These are phyloP conservation scores for Exophiala xenobiotica DNA, from an alignment of 2,329 filamentous ascomycete species.

Conservation along the genomic window DNA sequence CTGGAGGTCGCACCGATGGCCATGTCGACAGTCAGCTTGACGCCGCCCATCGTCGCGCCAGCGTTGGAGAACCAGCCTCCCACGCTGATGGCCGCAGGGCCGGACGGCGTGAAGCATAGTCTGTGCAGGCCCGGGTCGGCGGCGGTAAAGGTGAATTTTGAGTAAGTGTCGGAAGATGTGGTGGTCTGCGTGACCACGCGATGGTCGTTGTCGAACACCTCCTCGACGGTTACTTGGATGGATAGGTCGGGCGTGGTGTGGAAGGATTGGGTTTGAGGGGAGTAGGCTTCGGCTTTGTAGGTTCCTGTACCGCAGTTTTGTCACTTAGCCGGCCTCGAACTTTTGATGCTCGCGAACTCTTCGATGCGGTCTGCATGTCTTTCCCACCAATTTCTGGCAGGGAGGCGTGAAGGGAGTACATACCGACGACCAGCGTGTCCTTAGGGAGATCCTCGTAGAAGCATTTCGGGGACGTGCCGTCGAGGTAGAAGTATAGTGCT, in stretches of 20 bases:
- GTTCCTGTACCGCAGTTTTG: conserved; percentile 66
- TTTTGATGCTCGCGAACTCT: too few relatives aligned
- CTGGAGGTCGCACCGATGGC: conserved; percentile 91
- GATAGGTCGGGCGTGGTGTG: conserved; percentile 70
- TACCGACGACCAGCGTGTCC: conserved; percentile 90
- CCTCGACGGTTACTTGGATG: conserved; percentile 91
- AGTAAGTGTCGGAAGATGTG: conserved; percentile 71
- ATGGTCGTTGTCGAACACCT: conserved; percentile 97
- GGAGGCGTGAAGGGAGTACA: conserved; percentile 32
- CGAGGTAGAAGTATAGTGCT: conserved; percentile 94
- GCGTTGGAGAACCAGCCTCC: conserved; percentile 70
- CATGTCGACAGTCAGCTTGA: conserved; percentile 83
- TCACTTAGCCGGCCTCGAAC: too few relatives aligned
- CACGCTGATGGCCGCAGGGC: conserved; percentile 64
- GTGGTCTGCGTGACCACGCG: conserved; percentile 69
- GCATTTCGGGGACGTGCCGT: conserved; percentile 81
- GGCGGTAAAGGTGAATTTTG: conserved; percentile 93
- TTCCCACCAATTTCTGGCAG: background rate
- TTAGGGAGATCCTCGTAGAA: conserved; percentile 98
- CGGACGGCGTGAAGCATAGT: conserved; percentile 87
- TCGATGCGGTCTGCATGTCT: too few relatives aligned
- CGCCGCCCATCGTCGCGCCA: conserved; percentile 69
- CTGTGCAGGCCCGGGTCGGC: conserved; percentile 93
- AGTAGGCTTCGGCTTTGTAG: conserved; percentile 82
- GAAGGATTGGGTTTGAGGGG: conserved; percentile 68